A percentile compares a stretch with the other conserved stretches of the same genome.
phyloP scores from a whole-genome alignment of 208 protist genomes.

The Leishmania lainsoni region DNA sequence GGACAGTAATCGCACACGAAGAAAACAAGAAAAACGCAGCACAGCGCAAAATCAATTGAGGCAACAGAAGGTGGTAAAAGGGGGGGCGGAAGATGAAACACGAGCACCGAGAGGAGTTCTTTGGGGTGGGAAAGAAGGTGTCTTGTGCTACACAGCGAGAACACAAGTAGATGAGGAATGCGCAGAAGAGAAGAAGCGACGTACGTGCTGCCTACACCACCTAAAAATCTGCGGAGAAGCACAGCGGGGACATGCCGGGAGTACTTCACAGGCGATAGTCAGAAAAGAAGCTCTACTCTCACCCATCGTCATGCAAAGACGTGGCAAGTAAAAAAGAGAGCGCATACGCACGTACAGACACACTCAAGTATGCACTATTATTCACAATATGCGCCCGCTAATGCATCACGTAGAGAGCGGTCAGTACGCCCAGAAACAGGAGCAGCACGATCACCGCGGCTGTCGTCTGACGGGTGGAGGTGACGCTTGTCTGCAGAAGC shows the following conservation, averaged over 20 bases:
- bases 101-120: not conserved
- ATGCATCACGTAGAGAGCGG: constrained; percentile 25
- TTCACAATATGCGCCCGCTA: not conserved
- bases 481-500: constrained; percentile 32
- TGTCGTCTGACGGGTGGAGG: constrained; percentile 20
- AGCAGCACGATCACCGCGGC: constrained; percentile 22
- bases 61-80: too few relatives aligned
- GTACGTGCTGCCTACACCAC: not conserved
- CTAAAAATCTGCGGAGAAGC: not conserved
- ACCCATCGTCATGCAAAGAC: not conserved
- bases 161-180: not conserved
- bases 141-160: not conserved
- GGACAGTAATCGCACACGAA: not conserved
- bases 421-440: constrained; percentile 21
- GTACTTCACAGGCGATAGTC: not conserved
- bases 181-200: not conserved
- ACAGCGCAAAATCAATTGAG: too few relatives aligned
- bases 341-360: not conserved
- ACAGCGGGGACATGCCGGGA: not conserved
- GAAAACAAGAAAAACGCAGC: not conserved
- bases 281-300: not conserved
- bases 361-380: not conserved
- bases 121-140: too few relatives aligned
- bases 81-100: not conserved
- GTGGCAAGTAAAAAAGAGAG: not conserved